These are phyloP conservation scores for Penicillium cataractarum DNA, from an alignment of 495 filamentous ascomycete species.

Conservation along the genomic window DNA sequence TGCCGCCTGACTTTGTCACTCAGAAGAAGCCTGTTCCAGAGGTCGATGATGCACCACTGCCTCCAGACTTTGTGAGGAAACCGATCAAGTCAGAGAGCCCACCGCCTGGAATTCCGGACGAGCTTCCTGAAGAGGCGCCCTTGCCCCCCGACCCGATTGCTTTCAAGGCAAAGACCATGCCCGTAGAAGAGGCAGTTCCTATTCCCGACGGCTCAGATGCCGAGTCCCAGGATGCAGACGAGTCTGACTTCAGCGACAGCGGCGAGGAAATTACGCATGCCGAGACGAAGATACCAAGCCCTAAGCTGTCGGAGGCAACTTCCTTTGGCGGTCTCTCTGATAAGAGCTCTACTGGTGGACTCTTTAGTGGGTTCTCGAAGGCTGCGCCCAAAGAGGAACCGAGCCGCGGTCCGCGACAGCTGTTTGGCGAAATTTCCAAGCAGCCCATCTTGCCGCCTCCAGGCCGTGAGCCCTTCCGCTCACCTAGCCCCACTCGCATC, in stretches of 20 bases:
- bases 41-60: slow-evolving; percentile 32
- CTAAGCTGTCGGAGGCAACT: slow-evolving; percentile 64
- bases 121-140: slow-evolving; percentile 57
- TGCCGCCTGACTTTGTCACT: slow-evolving; percentile 33
- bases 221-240: slow-evolving; percentile 35
- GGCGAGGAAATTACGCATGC: slow-evolving; percentile 62
- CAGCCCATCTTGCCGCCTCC: slow-evolving; percentile 62
- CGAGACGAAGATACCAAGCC: slow-evolving; percentile 45
- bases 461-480: slow-evolving; percentile 65
- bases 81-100: slow-evolving; percentile 24
- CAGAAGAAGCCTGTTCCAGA: slow-evolving; percentile 43
- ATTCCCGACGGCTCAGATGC: slow-evolving; percentile 36
- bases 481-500: slow-evolving; percentile 75
- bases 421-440: slow-evolving; percentile 70
- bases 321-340: slow-evolving; percentile 60
- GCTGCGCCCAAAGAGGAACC: slow-evolving; percentile 21
- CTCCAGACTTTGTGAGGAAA: slow-evolving; percentile 32
- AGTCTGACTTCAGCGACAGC: slow-evolving; percentile 44
- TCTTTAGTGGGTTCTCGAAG: slow-evolving; percentile 45
- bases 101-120: slow-evolving; percentile 34
- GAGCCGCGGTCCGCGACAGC: slow-evolving; percentile 33
- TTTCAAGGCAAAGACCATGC: slow-evolving; percentile 28
- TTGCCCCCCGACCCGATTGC: slow-evolving; percentile 44
- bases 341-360: slow-evolving; percentile 42
- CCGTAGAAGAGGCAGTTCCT: slow-evolving; percentile 29